phyloP scores from a whole-genome alignment of 257 asterid genomes.

The Echites panduratus region DNA sequence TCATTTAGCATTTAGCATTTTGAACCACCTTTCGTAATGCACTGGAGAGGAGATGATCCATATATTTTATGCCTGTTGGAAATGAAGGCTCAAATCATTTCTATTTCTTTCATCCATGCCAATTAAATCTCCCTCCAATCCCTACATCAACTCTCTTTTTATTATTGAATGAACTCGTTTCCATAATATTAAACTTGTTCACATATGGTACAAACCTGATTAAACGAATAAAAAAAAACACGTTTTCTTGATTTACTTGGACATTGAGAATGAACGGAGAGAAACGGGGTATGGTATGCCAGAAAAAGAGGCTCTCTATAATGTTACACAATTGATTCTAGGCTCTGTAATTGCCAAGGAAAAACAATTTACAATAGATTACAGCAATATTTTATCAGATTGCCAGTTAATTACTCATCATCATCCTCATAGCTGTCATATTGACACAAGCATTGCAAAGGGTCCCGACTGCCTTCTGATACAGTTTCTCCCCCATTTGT shows the following conservation, averaged over 20 bases:
- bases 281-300: too few relatives aligned
- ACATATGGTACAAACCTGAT: too few relatives aligned
- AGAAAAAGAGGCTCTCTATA: too few relatives aligned
- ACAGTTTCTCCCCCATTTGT: constrained; percentile 1
- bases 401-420: background rate
- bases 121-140: too few relatives aligned
- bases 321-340: background rate
- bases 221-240: too few relatives aligned
- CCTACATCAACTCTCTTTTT: too few relatives aligned
- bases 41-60: constrained; percentile 4
- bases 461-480: constrained; percentile 18
- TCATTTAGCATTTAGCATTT: constrained; percentile 24
- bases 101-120: background rate
- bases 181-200: too few relatives aligned
- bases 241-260: too few relatives aligned
- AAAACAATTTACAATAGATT: background rate
- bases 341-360: background rate
- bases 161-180: too few relatives aligned
- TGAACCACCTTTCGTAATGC: constrained; percentile 4
- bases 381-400: background rate
- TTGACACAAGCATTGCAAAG: constrained; percentile 44
- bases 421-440: constrained; percentile 60
- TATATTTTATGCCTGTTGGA: background rate
- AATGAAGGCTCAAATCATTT: background rate
- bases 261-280: too few relatives aligned